Evolutionary conservation across 208 protist genomes (phyloP).

Genomic region (Leishmania lainsoni): DNA sequence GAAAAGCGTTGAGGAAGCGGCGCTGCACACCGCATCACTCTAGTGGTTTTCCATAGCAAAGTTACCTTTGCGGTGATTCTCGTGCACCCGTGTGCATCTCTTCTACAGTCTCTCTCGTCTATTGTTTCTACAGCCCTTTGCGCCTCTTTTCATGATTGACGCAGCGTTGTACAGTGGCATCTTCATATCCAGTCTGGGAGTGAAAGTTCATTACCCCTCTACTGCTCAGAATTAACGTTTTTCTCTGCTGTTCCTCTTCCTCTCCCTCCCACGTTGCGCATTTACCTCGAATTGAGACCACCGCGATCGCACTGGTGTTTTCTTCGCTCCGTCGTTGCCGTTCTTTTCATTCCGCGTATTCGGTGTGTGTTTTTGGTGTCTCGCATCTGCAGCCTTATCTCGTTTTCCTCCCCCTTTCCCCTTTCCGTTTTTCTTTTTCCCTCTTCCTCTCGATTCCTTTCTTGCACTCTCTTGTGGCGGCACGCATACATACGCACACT

Average conservation of each 20-base stretch:
- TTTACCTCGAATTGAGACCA: background rate
- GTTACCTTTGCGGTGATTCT: background rate
- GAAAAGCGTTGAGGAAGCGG: background rate
- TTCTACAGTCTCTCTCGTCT: background rate
- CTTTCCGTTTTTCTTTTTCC: background rate
- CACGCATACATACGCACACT: background rate
- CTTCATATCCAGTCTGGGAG: background rate
- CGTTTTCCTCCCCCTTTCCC: background rate
- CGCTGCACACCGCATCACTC: background rate
- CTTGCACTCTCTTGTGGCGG: background rate
- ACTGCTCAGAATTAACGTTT: too few species aligned
- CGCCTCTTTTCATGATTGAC: background rate
- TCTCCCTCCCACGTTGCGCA: background rate
- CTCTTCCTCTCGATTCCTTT: background rate
- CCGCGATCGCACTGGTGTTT: background rate
- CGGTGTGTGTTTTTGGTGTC: background rate
- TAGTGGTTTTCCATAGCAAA: background rate
- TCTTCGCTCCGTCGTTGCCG: background rate
- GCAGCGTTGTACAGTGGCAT: slow-evolving; percentile 1
- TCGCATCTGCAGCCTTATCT: background rate
- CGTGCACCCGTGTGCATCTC: background rate
- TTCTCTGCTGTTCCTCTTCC: background rate
- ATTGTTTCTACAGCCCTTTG: background rate
- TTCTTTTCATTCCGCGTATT: background rate
- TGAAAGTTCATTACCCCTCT: background rate